A percentile compares a stretch with the other conserved stretches of the same genome.
Conservation (phyloP, 257 asterid species). For the Solanum ossicruentum region DNA sequence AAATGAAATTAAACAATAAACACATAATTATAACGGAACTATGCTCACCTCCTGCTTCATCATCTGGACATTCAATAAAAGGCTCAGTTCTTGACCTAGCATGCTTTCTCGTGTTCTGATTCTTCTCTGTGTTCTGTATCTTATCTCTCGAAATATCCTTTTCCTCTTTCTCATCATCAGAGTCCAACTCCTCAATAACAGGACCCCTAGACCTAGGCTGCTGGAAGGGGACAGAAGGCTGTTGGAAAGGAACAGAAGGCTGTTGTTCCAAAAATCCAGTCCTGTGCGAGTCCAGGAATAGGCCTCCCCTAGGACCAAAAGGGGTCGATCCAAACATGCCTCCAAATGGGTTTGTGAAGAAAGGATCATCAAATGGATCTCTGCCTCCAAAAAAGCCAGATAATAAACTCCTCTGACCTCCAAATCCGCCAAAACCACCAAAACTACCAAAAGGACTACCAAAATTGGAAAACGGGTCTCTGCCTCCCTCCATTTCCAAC, state of each 20-base stretch:
- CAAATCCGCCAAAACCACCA: conserved; percentile 38
- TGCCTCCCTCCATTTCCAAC: conserved; percentile 61
- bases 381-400: conserved; percentile 58
- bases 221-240: conserved; percentile 9
- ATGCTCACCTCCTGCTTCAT: conserved; percentile 48
- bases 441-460: conserved; percentile 47
- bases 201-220: conserved; percentile 44
- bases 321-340: conserved; percentile 33
- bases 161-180: conserved; percentile 66
- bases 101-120: conserved; percentile 62
- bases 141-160: conserved; percentile 17
- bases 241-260: conserved; percentile 19
- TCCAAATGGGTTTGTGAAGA: conserved; percentile 61
- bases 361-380: conserved; percentile 88
- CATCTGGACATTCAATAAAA: conserved; percentile 60
- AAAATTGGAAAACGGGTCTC: conserved; percentile 63
- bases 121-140: conserved; percentile 33
- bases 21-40: background rate
- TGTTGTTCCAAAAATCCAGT: conserved; percentile 37
- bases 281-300: conserved; percentile 26
- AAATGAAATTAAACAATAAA: background rate
- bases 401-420: conserved; percentile 36
- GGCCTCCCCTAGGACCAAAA: conserved; percentile 18
- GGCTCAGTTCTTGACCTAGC: conserved; percentile 61
- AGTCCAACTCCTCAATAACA: conserved; percentile 79